These are phyloP conservation scores for Penicillium brasilianum DNA, from an alignment of 2,329 filamentous ascomycete genomes.

Conservation along the genomic window DNA sequence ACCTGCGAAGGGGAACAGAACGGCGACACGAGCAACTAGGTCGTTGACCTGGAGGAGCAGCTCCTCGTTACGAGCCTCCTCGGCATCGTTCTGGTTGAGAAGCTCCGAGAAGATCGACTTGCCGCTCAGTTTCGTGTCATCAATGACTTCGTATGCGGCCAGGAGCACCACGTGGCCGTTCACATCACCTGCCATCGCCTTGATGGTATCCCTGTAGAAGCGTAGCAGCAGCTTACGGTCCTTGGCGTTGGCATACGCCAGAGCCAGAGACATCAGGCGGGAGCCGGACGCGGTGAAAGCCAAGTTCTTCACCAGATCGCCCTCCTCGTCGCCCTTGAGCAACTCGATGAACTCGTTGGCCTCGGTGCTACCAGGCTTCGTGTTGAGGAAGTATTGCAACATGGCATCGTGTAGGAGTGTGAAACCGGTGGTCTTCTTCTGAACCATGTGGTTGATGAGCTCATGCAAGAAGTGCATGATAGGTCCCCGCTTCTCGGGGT, in stretches of 20 bases:
- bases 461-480: slow-evolving; percentile 86
- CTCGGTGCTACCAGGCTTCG: slow-evolving; percentile 77
- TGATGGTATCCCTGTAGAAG: slow-evolving; percentile 87
- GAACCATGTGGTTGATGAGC: slow-evolving; percentile 88
- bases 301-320: slow-evolving; percentile 90
- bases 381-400: slow-evolving; percentile 91
- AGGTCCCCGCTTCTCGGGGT: slow-evolving; percentile 82
- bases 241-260: slow-evolving; percentile 87
- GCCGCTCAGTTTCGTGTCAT: slow-evolving; percentile 86
- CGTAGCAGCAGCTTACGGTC: slow-evolving; percentile 88
- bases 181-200: slow-evolving; percentile 79
- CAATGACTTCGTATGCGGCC: slow-evolving; percentile 85
- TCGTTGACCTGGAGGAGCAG: slow-evolving; percentile 51
- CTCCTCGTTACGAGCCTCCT: slow-evolving; percentile 49
- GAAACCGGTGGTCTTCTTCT: slow-evolving; percentile 96
- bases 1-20: slow-evolving; percentile 82
- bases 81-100: slow-evolving; percentile 66
- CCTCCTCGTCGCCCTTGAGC: slow-evolving; percentile 87
- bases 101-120: slow-evolving; percentile 90
- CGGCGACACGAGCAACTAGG: slow-evolving; percentile 61
- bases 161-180: slow-evolving; percentile 82
- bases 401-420: slow-evolving; percentile 98
- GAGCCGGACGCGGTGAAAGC: slow-evolving; percentile 92
- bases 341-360: slow-evolving; percentile 86
- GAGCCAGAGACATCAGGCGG: slow-evolving; percentile 76